phyloP scores from a whole-genome alignment of 768 basidiomycete species.

The Infundibulicybe gibba region DNA sequence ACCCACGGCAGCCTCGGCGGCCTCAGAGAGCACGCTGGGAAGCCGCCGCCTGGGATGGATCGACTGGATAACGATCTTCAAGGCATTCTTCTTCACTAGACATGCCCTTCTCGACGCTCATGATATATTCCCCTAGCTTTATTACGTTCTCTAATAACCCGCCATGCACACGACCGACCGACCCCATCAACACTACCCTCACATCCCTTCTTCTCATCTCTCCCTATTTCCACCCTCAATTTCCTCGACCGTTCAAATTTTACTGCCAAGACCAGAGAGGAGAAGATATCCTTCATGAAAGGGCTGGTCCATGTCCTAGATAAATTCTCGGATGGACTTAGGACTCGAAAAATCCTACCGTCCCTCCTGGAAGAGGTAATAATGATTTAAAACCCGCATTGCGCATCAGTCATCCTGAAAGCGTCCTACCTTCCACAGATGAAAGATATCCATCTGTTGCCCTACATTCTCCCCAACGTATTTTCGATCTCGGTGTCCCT shows the following conservation, averaged over 20 bases:
- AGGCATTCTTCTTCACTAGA: conserved; percentile 33
- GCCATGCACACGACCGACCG: conserved; percentile 69
- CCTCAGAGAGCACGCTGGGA: conserved; percentile 67
- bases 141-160: conserved; percentile 76
- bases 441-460: conserved; percentile 92
- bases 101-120: not conserved
- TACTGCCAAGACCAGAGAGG: conserved; percentile 89
- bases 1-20: conserved; percentile 74
- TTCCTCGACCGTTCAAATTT: conserved; percentile 96
- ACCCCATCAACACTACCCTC: conserved; percentile 78
- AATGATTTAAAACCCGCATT: too few relatives aligned
- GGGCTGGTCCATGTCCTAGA: conserved; percentile 79
- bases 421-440: conserved; percentile 45
- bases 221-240: conserved; percentile 93
- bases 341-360: conserved; percentile 86
- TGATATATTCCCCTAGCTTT: conserved; percentile 49
- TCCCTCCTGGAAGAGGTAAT: conserved; percentile 88
- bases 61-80: conserved; percentile 69
- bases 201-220: conserved; percentile 90
- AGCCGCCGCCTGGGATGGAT: conserved; percentile 58
- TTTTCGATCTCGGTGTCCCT: conserved; percentile 83
- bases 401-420: too few relatives aligned
- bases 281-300: conserved; percentile 95
- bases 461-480: conserved; percentile 94
- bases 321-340: conserved; percentile 83